phyloP scores from a whole-genome alignment of 2,329 filamentous ascomycete species.

The Dactylellina haptotyla region DNA sequence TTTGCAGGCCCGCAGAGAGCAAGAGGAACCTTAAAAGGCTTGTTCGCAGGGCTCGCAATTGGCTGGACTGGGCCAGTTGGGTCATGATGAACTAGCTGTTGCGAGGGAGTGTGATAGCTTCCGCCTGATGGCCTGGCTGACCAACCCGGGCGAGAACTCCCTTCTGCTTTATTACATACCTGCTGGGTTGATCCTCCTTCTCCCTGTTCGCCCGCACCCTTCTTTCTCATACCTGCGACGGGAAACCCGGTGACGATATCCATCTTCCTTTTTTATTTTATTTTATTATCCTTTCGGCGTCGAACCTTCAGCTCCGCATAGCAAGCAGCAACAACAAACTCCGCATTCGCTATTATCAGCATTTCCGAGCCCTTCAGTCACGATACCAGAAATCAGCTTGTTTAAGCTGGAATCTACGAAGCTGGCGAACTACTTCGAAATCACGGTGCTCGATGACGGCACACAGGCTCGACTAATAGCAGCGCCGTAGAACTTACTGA shows the following conservation, averaged over 20 bases:
- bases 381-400: constrained; percentile 32
- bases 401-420: constrained; percentile 53
- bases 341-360: constrained; percentile 4
- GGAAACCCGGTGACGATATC: neutral
- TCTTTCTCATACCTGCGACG: constrained; percentile 9
- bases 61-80: constrained; percentile 9
- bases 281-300: neutral
- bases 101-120: constrained; percentile 15
- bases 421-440: constrained; percentile 52
- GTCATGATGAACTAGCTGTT: constrained; percentile 33
- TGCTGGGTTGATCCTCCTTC: constrained; percentile 32
- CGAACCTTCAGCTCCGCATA: neutral
- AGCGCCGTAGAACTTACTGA: constrained; percentile 11
- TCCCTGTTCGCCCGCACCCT: neutral
- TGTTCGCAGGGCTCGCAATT: too few species aligned
- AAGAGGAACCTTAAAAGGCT: constrained; percentile 2
- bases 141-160: constrained; percentile 35
- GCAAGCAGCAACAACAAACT: neutral
- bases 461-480: constrained; percentile 35
- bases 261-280: neutral
- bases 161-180: constrained; percentile 2
- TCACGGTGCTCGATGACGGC: constrained; percentile 53
- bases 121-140: constrained; percentile 15
- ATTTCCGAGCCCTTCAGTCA: constrained; percentile 4
- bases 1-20: neutral